Percentiles rank a stretch among this genome's conserved stretches.
Evolutionary conservation across 2,329 filamentous ascomycete species (phyloP).

Genomic region (Sclerotinia nivalis): DNA sequence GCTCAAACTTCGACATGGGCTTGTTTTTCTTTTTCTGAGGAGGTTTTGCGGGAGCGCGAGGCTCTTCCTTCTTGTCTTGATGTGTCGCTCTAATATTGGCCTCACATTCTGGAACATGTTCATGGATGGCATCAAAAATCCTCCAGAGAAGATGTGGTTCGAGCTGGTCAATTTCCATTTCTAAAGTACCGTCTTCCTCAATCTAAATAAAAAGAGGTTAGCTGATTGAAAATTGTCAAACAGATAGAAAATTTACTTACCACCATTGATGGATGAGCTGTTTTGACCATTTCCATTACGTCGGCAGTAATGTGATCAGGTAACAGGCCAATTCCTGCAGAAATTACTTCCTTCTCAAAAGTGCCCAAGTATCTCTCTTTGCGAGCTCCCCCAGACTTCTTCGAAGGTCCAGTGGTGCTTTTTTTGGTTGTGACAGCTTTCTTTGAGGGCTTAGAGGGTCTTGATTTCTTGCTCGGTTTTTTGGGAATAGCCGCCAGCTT

Average conservation of each 20-base stretch:
- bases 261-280: slow-evolving; percentile 73
- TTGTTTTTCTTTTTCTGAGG: slow-evolving; percentile 62
- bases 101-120: slow-evolving; percentile 52
- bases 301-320: slow-evolving; percentile 74
- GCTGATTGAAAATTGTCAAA: slow-evolving; percentile 20
- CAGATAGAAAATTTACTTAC: slow-evolving; percentile 42
- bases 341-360: slow-evolving; percentile 89
- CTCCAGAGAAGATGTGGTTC: slow-evolving; percentile 55
- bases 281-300: slow-evolving; percentile 87
- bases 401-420: slow-evolving; percentile 45
- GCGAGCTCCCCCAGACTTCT: slow-evolving; percentile 39
- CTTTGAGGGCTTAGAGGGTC: slow-evolving; percentile 45
- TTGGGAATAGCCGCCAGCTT: slow-evolving; percentile 24
- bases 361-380: slow-evolving; percentile 61
- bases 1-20: slow-evolving; percentile 72
- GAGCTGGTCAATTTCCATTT: slow-evolving; percentile 60
- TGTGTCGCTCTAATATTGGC: slow-evolving; percentile 27
- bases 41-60: slow-evolving; percentile 40
- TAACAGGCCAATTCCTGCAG: slow-evolving; percentile 78
- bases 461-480: slow-evolving; percentile 57
- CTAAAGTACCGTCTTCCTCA: slow-evolving; percentile 56
- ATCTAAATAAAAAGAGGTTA: slow-evolving; percentile 42
- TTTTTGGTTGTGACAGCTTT: slow-evolving; percentile 39
- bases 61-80: slow-evolving; percentile 37
- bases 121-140: slow-evolving; percentile 54